Evolutionary conservation across 179 eudicot species (phyloP).

Genomic region (Gypsophila paniculata): DNA sequence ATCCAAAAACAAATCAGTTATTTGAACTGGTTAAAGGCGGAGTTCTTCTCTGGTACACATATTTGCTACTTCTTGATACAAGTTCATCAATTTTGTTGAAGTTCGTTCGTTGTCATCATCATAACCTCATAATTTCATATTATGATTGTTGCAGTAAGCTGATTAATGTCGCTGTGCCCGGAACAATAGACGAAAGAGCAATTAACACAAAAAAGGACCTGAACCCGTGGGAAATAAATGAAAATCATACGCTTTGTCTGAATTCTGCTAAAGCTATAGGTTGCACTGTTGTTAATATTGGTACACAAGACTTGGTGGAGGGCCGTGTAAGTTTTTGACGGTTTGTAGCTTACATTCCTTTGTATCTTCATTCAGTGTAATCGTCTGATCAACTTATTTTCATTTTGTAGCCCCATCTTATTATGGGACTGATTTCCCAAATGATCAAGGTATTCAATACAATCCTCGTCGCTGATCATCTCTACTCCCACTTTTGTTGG

Average conservation of each 20-base stretch:
- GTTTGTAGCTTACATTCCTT: constrained; percentile 10
- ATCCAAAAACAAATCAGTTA: constrained; percentile 54
- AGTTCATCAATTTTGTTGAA: background rate
- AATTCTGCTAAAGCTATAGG: constrained; percentile 90
- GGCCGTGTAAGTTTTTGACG: constrained; percentile 59
- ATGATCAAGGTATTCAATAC: constrained; percentile 60
- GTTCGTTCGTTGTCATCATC: constrained; percentile 1
- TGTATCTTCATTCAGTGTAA: constrained; percentile 7
- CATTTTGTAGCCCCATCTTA: constrained; percentile 58
- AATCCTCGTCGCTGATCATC: background rate
- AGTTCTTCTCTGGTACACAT: constrained; percentile 65
- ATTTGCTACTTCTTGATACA: background rate
- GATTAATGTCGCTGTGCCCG: constrained; percentile 80
- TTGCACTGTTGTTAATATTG: constrained; percentile 79
- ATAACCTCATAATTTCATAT: constrained; percentile 1
- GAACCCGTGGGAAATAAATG: constrained; percentile 84
- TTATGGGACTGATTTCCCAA: constrained; percentile 77
- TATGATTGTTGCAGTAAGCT: constrained; percentile 54
- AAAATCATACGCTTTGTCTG: constrained; percentile 75
- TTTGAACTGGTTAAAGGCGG: constrained; percentile 77
- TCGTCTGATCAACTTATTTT: constrained; percentile 19
- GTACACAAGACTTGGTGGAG: constrained; percentile 73
- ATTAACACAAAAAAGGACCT: constrained; percentile 56
- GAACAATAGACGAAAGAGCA: constrained; percentile 84
- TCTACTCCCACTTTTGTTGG: background rate